phyloP scores from a whole-genome alignment of 371 early-diverging fungal species.

The Mortierella sp. region DNA sequence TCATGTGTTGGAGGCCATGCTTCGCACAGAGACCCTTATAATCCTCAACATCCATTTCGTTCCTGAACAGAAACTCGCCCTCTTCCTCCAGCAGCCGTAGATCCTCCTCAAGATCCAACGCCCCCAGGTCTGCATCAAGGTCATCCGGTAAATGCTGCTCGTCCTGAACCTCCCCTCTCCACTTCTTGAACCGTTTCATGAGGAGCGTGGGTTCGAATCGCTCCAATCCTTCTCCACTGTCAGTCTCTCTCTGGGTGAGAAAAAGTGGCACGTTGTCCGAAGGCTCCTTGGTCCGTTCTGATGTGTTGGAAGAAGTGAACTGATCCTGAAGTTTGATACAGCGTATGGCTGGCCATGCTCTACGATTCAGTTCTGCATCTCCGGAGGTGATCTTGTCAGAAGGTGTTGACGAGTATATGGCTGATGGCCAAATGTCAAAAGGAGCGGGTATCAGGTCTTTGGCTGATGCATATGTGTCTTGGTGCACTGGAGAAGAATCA shows the following conservation, averaged over 20 bases:
- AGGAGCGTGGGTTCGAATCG: conserved; percentile 22
- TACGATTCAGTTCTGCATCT: not conserved
- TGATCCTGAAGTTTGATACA: not conserved
- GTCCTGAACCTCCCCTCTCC: not conserved
- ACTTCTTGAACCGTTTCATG: conserved; percentile 11
- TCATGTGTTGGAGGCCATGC: not conserved
- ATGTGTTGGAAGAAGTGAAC: not conserved
- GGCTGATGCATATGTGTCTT: not conserved
- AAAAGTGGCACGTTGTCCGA: conserved; percentile 26
- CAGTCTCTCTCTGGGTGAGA: not conserved
- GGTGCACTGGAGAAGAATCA: not conserved
- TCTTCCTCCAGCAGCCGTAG: conserved; percentile 9
- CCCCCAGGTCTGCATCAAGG: not conserved
- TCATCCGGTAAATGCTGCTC: not conserved
- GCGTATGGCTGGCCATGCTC: not conserved
- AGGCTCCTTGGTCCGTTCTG: not conserved
- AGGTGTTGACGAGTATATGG: not conserved
- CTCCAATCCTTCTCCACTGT: not conserved
- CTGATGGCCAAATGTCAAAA: not conserved
- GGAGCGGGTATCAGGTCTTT: not conserved
- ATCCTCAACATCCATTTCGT: not conserved
- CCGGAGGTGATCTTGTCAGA: not conserved
- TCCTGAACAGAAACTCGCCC: conserved; percentile 11
- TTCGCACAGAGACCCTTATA: conserved; percentile 8
- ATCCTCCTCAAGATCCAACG: not conserved